Percentiles rank a stretch among this genome's conserved stretches.
Evolutionary conservation across 257 asterid genomes (phyloP).

Genomic region (Cordia subcordata): DNA sequence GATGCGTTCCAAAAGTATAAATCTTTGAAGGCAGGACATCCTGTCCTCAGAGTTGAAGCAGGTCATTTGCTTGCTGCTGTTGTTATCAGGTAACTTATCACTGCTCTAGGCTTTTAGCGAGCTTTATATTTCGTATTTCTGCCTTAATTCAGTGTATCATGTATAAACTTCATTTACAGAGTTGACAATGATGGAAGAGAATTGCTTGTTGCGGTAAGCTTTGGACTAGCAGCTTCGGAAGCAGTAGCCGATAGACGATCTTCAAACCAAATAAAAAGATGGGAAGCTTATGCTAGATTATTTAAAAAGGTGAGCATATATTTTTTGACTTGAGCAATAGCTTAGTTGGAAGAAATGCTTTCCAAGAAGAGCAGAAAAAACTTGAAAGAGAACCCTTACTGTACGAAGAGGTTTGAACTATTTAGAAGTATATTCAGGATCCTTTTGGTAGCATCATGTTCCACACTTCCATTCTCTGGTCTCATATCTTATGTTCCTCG

Average conservation of each 20-base stretch:
- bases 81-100: slow-evolving; percentile 61
- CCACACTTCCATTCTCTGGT: slow-evolving; percentile 1
- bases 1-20: slow-evolving; percentile 46
- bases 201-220: slow-evolving; percentile 92
- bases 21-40: slow-evolving; percentile 83
- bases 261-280: slow-evolving; percentile 63
- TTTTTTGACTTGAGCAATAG: background rate
- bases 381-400: background rate
- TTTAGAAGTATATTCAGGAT: too few relatives aligned
- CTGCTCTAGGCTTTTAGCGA: slow-evolving; percentile 10
- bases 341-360: background rate
- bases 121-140: slow-evolving; percentile 1
- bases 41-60: slow-evolving; percentile 94
- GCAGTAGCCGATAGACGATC: slow-evolving; percentile 91
- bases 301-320: slow-evolving; percentile 61
- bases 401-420: too few relatives aligned
- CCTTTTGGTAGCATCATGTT: too few relatives aligned
- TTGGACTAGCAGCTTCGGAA: slow-evolving; percentile 75
- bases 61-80: slow-evolving; percentile 95
- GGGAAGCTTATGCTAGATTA: slow-evolving; percentile 88
- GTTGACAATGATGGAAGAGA: slow-evolving; percentile 80
- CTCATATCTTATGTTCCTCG: slow-evolving; percentile 11
- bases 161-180: slow-evolving; percentile 38
- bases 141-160: slow-evolving; percentile 16
- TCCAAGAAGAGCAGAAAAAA: background rate